These are phyloP conservation scores for Stemphylium lycopersici DNA, from an alignment of 2,329 filamentous ascomycete genomes.

Conservation along the genomic window DNA sequence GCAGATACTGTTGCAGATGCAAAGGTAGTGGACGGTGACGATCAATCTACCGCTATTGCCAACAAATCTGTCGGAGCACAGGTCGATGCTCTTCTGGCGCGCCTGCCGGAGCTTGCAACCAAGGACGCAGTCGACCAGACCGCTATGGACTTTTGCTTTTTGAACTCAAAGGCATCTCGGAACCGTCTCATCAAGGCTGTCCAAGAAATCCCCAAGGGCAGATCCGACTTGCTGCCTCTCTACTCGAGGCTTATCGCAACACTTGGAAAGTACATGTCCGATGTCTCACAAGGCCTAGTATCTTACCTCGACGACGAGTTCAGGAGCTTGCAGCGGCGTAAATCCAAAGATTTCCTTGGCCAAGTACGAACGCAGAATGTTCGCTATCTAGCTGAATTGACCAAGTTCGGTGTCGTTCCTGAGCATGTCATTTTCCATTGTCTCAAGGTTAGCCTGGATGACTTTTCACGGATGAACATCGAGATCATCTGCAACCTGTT, in stretches of 20 bases:
- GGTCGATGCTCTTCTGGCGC: conserved; percentile 85
- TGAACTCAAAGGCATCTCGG: conserved; percentile 97
- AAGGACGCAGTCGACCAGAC: conserved; percentile 92
- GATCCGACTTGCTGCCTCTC: conserved; percentile 85
- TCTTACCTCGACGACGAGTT: conserved; percentile 96
- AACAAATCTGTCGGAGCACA: conserved; percentile 98
- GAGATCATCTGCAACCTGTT: conserved; percentile 96
- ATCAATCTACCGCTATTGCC: conserved; percentile 89
- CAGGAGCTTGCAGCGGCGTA: conserved; percentile 91
- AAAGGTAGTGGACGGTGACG: conserved; percentile 69
- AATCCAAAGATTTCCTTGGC: conserved; percentile 95
- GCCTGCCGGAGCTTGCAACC: conserved; percentile 87
- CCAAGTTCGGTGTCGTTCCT: conserved; percentile 96
- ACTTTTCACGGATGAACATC: conserved; percentile 98
- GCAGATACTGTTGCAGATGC: conserved; percentile 52
- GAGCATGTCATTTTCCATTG: conserved; percentile 99
- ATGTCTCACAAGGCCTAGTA: conserved; percentile 90
- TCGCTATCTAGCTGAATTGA: conserved; percentile 95
- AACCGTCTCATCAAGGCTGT: conserved; percentile 92
- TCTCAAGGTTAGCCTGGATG: conserved; percentile 94
- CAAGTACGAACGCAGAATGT: conserved; percentile 94
- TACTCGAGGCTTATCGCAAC: conserved; percentile 95
- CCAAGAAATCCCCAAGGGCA: conserved; percentile 92
- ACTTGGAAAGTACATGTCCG: conserved; percentile 89
- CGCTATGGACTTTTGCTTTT: conserved; percentile 95